Evolutionary conservation across 176 grass and related monocot species (phyloP), one percentile per base, ranked within the genome.

Genomic region (Miscanthus lutarioriparius): DNA sequence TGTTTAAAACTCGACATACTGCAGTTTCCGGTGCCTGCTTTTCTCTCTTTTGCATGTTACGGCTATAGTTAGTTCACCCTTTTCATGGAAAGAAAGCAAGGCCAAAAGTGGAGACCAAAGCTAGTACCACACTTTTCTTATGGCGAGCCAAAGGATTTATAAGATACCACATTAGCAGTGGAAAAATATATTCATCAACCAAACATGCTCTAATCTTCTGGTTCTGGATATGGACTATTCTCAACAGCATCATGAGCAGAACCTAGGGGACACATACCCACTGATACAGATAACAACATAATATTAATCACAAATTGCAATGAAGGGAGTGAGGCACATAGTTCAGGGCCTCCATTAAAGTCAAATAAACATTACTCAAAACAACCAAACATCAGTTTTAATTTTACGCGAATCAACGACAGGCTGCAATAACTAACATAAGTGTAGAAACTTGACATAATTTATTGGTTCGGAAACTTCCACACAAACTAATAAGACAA

Each of bases 101-200:
- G 65, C 32, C 65, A 68, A 33, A 33, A 33, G 32, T 33, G 32
- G 32, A 33, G 32, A 33, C 32, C 32, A 33, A 37, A 68, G 53
- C 27, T 11, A 47, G 17, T 16, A 59, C n/a, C 27, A 80, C 28
- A 9, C 63, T 45, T 47, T 65, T 5, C 28, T n/a, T 37, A 37
- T 76, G 16, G 9, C 1, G 3, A 33, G 5, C 22, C 44, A 53
- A 2, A 49, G 26, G 47, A 76, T n/a, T 26, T 37, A 25, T 39
- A 61, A 35, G 22, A 48, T 44, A 48, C 14, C 26, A 2, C 40
- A 49, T 16, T 20, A 51, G 45, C 40, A 45, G 39, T 23, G 23
- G 40, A 72, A 69, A 85, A 76, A 37, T 51, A 20, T 83, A 43
- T 25, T 19, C 3, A 56, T 59, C n/a, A 78, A 51, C 66, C 65